Conservation (phyloP, 2,329 filamentous ascomycete genomes). For the Penicillium sp. region DNA sequence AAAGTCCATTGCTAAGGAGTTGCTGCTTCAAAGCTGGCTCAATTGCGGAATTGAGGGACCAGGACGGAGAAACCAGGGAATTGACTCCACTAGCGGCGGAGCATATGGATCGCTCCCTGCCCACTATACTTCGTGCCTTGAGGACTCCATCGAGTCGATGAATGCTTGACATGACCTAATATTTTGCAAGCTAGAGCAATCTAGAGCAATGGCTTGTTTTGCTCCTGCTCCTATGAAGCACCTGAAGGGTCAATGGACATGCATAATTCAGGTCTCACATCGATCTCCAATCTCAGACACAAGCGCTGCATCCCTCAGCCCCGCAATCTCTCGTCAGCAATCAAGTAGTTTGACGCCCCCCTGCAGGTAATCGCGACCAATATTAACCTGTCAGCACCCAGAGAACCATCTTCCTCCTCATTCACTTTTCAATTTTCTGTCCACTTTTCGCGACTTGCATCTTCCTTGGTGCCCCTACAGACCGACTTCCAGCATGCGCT, state of each 20-base stretch:
- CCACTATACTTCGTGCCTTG: neutral
- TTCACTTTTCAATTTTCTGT: neutral
- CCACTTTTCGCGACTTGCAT: neutral
- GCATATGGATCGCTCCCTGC: neutral
- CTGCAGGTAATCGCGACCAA: neutral
- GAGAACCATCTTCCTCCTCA: neutral
- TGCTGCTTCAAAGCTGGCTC: neutral
- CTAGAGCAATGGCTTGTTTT: neutral
- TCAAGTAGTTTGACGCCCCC: neutral
- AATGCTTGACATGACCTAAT: neutral
- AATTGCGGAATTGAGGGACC: neutral
- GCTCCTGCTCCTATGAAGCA: neutral
- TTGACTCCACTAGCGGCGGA: conserved; percentile 1
- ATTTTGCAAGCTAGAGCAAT: neutral
- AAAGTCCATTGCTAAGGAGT: conserved; percentile 11
- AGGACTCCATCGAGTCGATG: too few relatives aligned
- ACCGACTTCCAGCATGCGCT: conserved; percentile 24
- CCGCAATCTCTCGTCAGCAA: neutral
- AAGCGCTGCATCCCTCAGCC: neutral
- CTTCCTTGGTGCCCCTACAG: neutral
- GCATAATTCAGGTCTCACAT: neutral
- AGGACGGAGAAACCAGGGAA: neutral
- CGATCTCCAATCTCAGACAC: neutral
- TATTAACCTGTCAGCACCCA: neutral
- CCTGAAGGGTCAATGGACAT: neutral